Evolutionary conservation across 1,139 yeast genomes (phyloP).

Genomic region (Chernovozyma sophiae-reginae): DNA sequence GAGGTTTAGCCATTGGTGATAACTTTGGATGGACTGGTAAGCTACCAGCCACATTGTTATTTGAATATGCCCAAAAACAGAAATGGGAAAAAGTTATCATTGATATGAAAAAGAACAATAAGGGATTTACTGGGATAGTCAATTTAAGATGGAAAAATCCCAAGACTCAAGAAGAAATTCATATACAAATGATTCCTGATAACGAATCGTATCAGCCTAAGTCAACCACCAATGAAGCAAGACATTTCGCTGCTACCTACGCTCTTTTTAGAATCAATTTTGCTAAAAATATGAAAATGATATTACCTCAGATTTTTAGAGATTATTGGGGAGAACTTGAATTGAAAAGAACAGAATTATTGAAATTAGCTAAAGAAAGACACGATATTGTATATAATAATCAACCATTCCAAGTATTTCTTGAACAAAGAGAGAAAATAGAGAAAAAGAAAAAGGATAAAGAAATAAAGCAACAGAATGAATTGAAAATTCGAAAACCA

Average conservation of each 20-base stretch:
- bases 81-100: conserved; percentile 87
- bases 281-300: conserved; percentile 80
- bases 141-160: conserved; percentile 72
- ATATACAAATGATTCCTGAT: conserved; percentile 62
- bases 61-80: conserved; percentile 83
- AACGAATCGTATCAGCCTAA: conserved; percentile 51
- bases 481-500: conserved; percentile 39
- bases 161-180: conserved; percentile 65
- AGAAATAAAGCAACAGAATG: conserved; percentile 32
- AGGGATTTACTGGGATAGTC: conserved; percentile 61
- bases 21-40: conserved; percentile 87
- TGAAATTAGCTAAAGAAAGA: conserved; percentile 40
- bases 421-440: conserved; percentile 48
- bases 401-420: conserved; percentile 65
- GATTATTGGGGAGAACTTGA: conserved; percentile 76
- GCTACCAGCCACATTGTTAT: conserved; percentile 78
- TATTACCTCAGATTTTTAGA: conserved; percentile 78
- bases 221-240: conserved; percentile 81
- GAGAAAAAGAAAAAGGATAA: conserved; percentile 43
- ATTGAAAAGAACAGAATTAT: conserved; percentile 43
- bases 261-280: conserved; percentile 77
- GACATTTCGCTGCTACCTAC: conserved; percentile 87
- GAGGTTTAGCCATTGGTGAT: conserved; percentile 45
- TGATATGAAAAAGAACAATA: conserved; percentile 54
- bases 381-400: conserved; percentile 55